Evolutionary conservation across 2,329 filamentous ascomycete genomes (phyloP).

Genomic region (Parafenestella ontariensis): DNA sequence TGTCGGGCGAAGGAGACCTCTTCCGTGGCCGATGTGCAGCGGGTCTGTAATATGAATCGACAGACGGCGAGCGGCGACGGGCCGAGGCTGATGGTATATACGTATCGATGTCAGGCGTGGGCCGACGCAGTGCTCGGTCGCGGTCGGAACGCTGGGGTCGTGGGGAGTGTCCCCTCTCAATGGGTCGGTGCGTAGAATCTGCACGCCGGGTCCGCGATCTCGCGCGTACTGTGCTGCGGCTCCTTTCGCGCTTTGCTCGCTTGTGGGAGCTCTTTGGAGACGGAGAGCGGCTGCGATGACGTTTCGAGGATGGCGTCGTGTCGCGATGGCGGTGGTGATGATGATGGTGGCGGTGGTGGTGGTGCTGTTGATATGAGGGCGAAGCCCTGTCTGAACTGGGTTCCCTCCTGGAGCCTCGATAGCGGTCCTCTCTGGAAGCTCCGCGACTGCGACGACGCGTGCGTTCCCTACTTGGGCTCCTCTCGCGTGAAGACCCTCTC

Average conservation of each 20-base stretch:
- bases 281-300: conserved; percentile 47
- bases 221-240: conserved; percentile 46
- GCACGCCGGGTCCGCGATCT: conserved; percentile 42
- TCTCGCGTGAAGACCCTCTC: conserved; percentile 41
- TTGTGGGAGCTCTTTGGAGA: conserved; percentile 44
- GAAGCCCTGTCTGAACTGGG: conserved; percentile 47
- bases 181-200: conserved; percentile 36
- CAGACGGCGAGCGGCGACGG: conserved; percentile 52
- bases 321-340: too few relatives aligned
- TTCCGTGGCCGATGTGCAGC: conserved; percentile 39
- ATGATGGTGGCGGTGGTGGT: conserved; percentile 37
- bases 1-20: conserved; percentile 41
- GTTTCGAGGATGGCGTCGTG: conserved; percentile 49
- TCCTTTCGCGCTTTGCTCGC: conserved; percentile 43
- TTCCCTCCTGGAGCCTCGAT: conserved; percentile 46
- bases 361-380: conserved; percentile 41
- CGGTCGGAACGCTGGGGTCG: conserved; percentile 36
- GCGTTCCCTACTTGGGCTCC: conserved; percentile 41
- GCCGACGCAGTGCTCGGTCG: conserved; percentile 42
- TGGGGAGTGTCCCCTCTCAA: conserved; percentile 43
- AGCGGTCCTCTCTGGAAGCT: conserved; percentile 42
- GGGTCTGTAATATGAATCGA: conserved; percentile 47
- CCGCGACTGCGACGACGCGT: conserved; percentile 43
- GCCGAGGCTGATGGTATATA: conserved; percentile 40
- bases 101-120: conserved; percentile 46